phyloP scores from a whole-genome alignment of 305 asterid species.

The Fraxinus paxiana region DNA sequence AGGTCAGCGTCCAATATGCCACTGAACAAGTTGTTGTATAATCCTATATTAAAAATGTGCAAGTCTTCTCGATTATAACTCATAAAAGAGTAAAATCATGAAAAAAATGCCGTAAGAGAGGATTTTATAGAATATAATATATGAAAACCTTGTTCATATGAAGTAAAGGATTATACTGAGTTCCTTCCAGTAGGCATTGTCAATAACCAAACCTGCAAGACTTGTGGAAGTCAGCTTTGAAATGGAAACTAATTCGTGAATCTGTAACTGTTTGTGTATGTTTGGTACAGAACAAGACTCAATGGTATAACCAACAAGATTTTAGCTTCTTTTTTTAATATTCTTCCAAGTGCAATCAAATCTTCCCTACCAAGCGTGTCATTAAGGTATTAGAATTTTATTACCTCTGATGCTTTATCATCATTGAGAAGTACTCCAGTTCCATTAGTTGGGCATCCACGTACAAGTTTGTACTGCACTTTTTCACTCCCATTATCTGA shows the following conservation, averaged over 20 bases:
- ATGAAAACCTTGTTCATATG: constrained; percentile 52
- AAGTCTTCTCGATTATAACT: background rate
- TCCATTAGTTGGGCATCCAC: constrained; percentile 38
- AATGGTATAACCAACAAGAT: background rate
- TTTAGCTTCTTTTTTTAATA: background rate
- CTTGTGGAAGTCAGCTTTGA: background rate
- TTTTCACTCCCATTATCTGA: constrained; percentile 39
- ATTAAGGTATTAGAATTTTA: background rate
- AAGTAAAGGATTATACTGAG: constrained; percentile 43
- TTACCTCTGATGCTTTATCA: constrained; percentile 37
- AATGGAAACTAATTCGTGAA: background rate
- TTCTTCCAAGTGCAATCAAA: background rate
- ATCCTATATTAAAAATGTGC: constrained; percentile 31
- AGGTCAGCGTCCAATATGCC: constrained; percentile 52
- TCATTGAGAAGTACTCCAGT: constrained; percentile 26
- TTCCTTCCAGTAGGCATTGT: constrained; percentile 62
- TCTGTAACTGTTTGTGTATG: background rate
- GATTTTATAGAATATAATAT: background rate
- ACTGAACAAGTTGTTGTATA: constrained; percentile 45
- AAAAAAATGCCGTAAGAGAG: background rate
- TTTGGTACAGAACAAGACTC: background rate
- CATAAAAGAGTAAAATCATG: background rate
- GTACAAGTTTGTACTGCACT: constrained; percentile 45
- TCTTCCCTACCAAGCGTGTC: background rate
- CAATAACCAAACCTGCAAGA: constrained; percentile 40